Base-by-base conservation (phyloP, 2,329 filamentous ascomycete species). In the Hirsutella thompsonii region DNA sequence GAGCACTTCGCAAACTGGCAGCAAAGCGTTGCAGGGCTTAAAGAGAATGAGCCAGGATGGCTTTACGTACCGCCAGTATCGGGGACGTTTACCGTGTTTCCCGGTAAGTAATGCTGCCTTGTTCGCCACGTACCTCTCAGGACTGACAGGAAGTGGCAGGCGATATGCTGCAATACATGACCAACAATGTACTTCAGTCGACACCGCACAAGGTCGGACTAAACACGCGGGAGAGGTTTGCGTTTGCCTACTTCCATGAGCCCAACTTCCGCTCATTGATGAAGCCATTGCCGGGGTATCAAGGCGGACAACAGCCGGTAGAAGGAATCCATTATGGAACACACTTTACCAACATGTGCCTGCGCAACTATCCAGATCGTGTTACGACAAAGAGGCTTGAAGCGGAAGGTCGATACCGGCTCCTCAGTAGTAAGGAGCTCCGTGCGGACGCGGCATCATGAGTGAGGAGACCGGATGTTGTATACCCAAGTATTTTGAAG, bases 91-190 rank as follows among this genome's bases (percentile, higher is more conserved):
- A 71, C 68, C 2, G 68, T 70, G 16, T 71, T 72, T 49, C 68
- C 67, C 32, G 64, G 64, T 61, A 55, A 44, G 44, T n/a, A n/a
- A n/a, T n/a, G n/a, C 5, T 16, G 8, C 32, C 4, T 13, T 19
- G 9, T n/a, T n/a, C n/a, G n/a, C n/a, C n/a, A n/a, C n/a, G n/a
- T n/a, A n/a, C n/a, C n/a, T n/a, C n/a, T n/a, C n/a, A n/a, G n/a
- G 20, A 29, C 20, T 32, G 23, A 26, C 16, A 23, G n/a, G 20
- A 20, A 32, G 20, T 14, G 42, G 4, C 38, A 64, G 67, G 68
- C 9, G 67, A 70, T 45, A 71, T 72, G 63, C 63, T 72, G 63
- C 66, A 70, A 44, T 69, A 69, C 49, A 57, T 72, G 46, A 70
- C 68, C 28, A 60, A 61, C 49, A 61, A 58, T 23, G 56, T 56